Conservation (phyloP, 2,329 filamentous ascomycete genomes). For the Nothophaeocryptopus gaeumannii region DNA sequence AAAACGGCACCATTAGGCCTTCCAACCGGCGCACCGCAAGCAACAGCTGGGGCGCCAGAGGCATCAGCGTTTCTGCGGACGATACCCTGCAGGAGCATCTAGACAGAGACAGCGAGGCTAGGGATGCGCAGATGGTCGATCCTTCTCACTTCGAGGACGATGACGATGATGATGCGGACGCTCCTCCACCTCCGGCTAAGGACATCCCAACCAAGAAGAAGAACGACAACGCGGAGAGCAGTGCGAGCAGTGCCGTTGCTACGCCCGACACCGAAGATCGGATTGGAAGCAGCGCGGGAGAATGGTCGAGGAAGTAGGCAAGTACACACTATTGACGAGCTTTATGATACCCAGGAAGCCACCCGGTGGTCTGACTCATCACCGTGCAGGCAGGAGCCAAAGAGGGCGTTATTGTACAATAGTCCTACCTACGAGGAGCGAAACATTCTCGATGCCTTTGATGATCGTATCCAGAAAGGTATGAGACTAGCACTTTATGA, state of each 20-base stretch:
- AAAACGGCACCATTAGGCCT: conserved; percentile 31
- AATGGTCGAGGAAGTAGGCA: conserved; percentile 11
- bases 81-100: conserved; percentile 46
- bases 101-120: conserved; percentile 12
- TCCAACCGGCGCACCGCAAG: conserved; percentile 23
- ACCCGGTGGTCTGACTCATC: not conserved
- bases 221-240: conserved; percentile 1
- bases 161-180: conserved; percentile 38
- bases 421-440: not conserved
- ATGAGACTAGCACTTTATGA: too few species aligned
- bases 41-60: conserved; percentile 57
- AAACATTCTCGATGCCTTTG: too few species aligned
- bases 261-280: conserved; percentile 8
- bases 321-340: conserved; percentile 6
- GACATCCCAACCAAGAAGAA: conserved; percentile 15
- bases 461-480: too few species aligned
- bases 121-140: conserved; percentile 41
- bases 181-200: conserved; percentile 35
- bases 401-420: conserved; percentile 8
- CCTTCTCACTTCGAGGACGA: conserved; percentile 49
- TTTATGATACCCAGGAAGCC: conserved; percentile 16
- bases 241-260: conserved; percentile 26
- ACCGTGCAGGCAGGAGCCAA: conserved; percentile 2
- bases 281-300: conserved; percentile 8
- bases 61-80: conserved; percentile 60